Conservation (phyloP, 768 basidiomycete genomes). For the Auricularia sp. region DNA sequence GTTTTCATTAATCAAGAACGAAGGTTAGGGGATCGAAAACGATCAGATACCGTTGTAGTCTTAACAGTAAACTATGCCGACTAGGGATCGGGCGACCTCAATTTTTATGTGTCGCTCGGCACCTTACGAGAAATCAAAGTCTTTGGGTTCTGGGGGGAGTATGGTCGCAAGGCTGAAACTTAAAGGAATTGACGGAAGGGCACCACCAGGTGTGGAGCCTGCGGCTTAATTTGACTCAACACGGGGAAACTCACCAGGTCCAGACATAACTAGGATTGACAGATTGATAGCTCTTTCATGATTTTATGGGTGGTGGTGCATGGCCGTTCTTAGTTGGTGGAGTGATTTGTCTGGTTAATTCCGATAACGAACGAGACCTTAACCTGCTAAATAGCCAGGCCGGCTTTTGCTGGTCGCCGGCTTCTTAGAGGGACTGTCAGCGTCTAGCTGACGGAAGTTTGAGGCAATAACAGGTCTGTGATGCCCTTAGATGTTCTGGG, state of each 20-base stretch:
- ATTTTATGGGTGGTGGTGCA: slow-evolving; percentile 83
- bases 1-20: no score
- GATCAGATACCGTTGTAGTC: no score
- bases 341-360: slow-evolving; percentile 97
- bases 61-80: no score
- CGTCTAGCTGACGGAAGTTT: slow-evolving; percentile 75
- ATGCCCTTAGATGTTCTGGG: slow-evolving; percentile 87
- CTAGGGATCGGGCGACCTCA: no score
- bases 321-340: slow-evolving; percentile 84
- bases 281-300: slow-evolving; percentile 79
- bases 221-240: slow-evolving; percentile 81
- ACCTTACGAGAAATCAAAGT: slow-evolving; percentile 84
- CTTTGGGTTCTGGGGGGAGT: slow-evolving; percentile 79
- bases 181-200: slow-evolving; percentile 79
- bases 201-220: slow-evolving; percentile 73
- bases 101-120: no score
- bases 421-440: slow-evolving; percentile 83
- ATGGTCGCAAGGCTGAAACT: slow-evolving; percentile 69
- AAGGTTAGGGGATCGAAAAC: no score
- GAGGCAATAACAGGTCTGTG: slow-evolving; percentile 89
- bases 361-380: slow-evolving; percentile 91
- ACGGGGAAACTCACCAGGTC: no score
- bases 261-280: no score
- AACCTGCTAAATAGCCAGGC: slow-evolving; percentile 85
- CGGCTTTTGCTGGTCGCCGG: slow-evolving; percentile 60